These are phyloP conservation scores for Talaromyces proteolyticus DNA, from an alignment of 495 filamentous ascomycete genomes.

Conservation along the genomic window DNA sequence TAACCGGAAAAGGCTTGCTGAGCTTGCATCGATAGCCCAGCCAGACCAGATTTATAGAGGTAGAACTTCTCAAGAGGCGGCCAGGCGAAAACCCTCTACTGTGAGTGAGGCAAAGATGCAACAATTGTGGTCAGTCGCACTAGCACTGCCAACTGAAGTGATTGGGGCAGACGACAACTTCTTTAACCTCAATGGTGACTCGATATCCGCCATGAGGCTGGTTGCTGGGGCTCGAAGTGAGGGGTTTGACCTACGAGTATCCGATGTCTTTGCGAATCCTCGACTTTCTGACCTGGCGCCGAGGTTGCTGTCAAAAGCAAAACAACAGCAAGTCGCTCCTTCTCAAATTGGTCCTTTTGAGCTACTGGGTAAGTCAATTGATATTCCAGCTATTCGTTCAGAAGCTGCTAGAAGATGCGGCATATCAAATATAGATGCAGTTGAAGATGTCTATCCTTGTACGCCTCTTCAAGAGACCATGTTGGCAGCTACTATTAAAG, in stretches of 20 bases:
- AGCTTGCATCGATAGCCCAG: constrained; percentile 8
- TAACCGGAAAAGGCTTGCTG: constrained; percentile 40
- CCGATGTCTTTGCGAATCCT: constrained; percentile 11
- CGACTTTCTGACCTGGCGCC: constrained; percentile 12
- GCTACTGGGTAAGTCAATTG: not conserved
- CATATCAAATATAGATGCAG: not conserved
- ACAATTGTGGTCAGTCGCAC: constrained; percentile 13
- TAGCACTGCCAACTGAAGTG: not conserved
- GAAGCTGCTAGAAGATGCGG: not conserved
- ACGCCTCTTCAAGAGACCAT: constrained; percentile 29
- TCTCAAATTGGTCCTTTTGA: too few relatives aligned
- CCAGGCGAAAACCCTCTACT: not conserved
- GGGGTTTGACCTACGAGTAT: constrained; percentile 11
- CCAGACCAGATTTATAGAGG: constrained; percentile 10
- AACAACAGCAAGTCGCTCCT: not conserved
- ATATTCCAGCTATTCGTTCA: not conserved
- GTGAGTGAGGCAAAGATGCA: constrained; percentile 10
- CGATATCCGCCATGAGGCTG: constrained; percentile 27
- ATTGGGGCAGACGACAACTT: constrained; percentile 16
- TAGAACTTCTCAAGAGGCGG: constrained; percentile 10
- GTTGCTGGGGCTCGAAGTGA: constrained; percentile 10
- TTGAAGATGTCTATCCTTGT: constrained; percentile 4
- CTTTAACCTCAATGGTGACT: constrained; percentile 26
- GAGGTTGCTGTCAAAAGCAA: too few relatives aligned
- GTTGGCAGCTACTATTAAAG: constrained; percentile 33